Evolutionary conservation across 2,329 filamentous ascomycete species (phyloP), one percentile per base, ranked within the genome.

Genomic region (Claviceps digitariae): DNA sequence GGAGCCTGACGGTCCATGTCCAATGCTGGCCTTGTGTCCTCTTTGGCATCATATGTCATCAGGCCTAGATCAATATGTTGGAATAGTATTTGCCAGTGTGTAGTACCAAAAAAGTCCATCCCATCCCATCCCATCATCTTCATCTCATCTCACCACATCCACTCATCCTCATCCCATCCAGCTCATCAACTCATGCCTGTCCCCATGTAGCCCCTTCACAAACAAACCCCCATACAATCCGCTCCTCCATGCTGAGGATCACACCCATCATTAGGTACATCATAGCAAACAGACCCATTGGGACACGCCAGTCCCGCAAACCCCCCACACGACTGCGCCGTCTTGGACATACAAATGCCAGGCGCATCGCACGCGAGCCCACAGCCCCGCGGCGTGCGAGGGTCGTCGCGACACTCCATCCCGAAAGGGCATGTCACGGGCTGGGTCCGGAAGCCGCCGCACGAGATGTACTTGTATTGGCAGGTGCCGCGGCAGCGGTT

Each of bases 321-420:
- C 0, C 67, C 67, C 2, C 57, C 57, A 23, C 67, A 69, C 0
- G 31, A 41, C 1, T 47, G 51, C 1, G 52, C 52, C 6, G 56
- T 56, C 25, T 54, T 57, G 27, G 63, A 62, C 1, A 66, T 57
- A 46, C 64, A 70, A 25, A 70, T 68, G 1, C 67, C 67, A 0
- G 63, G 63, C 7, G 21, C 51, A 44, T 69, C 67, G 52, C 67
- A 69, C 3, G 67, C 63, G 61, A 67, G 57, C 8, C 67, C 67
- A 44, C 67, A 69, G 50, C 58, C 52, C 10, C 25, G 55, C 31
- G 58, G 59, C 10, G 53, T 48, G 40, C 67, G 63, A 12, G 69
- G 67, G 27, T 71, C 67, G 53, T 69, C 61, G 15, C 61, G 54
- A 51, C 69, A 71, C 2, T 56, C 52, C 2, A 57, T 57, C 12